Percentiles rank a stretch among this genome's conserved stretches.
Evolutionary conservation across 176 grass and related monocot genomes (phyloP).

Genomic region (Cenchrus americanus): DNA sequence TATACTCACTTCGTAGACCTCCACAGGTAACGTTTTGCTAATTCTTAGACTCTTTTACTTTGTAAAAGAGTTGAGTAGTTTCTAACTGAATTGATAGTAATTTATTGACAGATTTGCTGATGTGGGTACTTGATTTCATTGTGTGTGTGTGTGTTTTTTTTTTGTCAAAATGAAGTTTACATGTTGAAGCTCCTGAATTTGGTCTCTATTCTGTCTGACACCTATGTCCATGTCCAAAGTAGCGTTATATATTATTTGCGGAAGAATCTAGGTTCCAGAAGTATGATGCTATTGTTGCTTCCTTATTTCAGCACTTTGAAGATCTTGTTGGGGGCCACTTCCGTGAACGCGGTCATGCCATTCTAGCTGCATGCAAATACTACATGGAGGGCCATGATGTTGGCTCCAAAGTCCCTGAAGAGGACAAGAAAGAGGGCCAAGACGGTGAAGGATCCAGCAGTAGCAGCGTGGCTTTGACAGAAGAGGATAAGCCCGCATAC

Average conservation of each 20-base stretch:
- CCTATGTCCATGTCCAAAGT: too few species aligned
- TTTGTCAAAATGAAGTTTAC: background rate
- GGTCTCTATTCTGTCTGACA: background rate
- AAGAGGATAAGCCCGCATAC: background rate
- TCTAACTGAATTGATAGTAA: background rate
- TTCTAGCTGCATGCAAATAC: constrained; percentile 72
- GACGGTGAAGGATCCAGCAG: constrained; percentile 29
- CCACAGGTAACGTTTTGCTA: constrained; percentile 61
- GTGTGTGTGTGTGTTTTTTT: too few species aligned
- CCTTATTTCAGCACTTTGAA: constrained; percentile 83
- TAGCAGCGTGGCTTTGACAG: constrained; percentile 20
- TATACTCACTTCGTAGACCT: constrained; percentile 76
- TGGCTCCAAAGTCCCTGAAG: constrained; percentile 59
- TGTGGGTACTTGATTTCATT: background rate
- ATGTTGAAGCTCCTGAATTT: too few species aligned
- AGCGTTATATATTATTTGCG: too few species aligned
- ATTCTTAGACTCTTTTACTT: constrained; percentile 20
- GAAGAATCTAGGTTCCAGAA: background rate
- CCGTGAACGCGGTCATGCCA: constrained; percentile 51
- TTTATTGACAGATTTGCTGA: background rate
- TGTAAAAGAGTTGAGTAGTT: background rate
- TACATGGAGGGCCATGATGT: constrained; percentile 74
- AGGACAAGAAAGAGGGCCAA: constrained; percentile 34
- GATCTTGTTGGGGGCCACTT: constrained; percentile 80
- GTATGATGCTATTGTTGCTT: background rate